Evolutionary conservation across 2,329 filamentous ascomycete genomes (phyloP).

Genomic region (Colletotrichum sidae): DNA sequence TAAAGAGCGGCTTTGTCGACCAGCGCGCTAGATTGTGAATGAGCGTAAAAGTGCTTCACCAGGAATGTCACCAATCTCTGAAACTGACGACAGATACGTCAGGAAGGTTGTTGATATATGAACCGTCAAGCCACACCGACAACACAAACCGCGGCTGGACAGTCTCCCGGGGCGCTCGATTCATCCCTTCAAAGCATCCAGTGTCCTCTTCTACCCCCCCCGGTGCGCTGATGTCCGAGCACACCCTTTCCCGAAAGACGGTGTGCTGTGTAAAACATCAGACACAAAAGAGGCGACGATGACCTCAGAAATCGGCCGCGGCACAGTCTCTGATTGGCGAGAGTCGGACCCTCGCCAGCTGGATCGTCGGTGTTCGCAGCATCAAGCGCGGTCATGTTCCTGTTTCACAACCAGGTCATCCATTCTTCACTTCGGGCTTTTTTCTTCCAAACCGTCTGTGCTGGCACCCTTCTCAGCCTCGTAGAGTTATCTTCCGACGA

Average conservation of each 20-base stretch:
- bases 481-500: slow-evolving; percentile 35
- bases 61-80: background rate
- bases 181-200: slow-evolving; percentile 31
- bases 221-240: slow-evolving; percentile 33
- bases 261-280: slow-evolving; percentile 26
- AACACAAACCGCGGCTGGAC: slow-evolving; percentile 6
- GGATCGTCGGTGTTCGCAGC: slow-evolving; percentile 7
- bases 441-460: slow-evolving; percentile 16
- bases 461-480: slow-evolving; percentile 16
- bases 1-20: slow-evolving; percentile 28
- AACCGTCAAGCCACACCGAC: background rate
- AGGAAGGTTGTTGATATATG: slow-evolving; percentile 11
- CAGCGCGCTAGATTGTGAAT: slow-evolving; percentile 28
- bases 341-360: slow-evolving; percentile 17
- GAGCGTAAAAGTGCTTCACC: slow-evolving; percentile 18
- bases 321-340: slow-evolving; percentile 14
- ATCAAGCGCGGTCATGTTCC: slow-evolving; percentile 25
- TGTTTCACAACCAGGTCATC: slow-evolving; percentile 36
- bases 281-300: slow-evolving; percentile 32
- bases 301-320: slow-evolving; percentile 13
- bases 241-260: slow-evolving; percentile 3
- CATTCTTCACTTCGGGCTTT: slow-evolving; percentile 6
- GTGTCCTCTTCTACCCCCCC: slow-evolving; percentile 1
- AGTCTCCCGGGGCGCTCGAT: slow-evolving; percentile 7
- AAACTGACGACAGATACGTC: background rate